phyloP scores from a whole-genome alignment of 257 asterid species.

The Solanum peruvianum region DNA sequence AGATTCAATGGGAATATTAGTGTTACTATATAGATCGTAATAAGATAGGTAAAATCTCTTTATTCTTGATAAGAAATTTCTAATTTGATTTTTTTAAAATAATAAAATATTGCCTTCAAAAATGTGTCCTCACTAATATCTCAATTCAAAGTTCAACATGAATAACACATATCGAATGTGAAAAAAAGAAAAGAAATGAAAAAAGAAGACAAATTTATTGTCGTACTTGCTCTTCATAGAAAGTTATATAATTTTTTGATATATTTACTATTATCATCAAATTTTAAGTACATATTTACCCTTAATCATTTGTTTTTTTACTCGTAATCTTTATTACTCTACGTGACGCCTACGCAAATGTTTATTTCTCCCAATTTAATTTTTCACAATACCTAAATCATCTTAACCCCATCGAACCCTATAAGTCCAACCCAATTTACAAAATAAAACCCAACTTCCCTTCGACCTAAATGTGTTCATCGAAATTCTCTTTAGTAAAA shows the following conservation, averaged over 20 bases:
- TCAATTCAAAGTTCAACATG: too few species aligned
- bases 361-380: not conserved
- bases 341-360: not conserved
- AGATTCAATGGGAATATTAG: not conserved
- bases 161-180: not conserved
- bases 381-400: not conserved
- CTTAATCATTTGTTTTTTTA: fast-evolving
- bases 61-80: too few species aligned
- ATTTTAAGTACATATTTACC: not conserved
- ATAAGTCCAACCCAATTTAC: too few species aligned
- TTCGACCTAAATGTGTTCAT: not conserved
- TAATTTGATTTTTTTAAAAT: too few species aligned
- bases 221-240: not conserved
- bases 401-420: too few species aligned
- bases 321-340: not conserved
- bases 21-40: not conserved
- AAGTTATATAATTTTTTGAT: not conserved
- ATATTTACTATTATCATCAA: not conserved
- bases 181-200: not conserved
- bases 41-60: not conserved
- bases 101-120: not conserved
- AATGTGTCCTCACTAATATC: not conserved
- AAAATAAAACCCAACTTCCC: too few species aligned
- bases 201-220: not conserved
- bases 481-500: not conserved